Conservation (phyloP, 75 land plant genomes). For the Larix kaempferi region DNA sequence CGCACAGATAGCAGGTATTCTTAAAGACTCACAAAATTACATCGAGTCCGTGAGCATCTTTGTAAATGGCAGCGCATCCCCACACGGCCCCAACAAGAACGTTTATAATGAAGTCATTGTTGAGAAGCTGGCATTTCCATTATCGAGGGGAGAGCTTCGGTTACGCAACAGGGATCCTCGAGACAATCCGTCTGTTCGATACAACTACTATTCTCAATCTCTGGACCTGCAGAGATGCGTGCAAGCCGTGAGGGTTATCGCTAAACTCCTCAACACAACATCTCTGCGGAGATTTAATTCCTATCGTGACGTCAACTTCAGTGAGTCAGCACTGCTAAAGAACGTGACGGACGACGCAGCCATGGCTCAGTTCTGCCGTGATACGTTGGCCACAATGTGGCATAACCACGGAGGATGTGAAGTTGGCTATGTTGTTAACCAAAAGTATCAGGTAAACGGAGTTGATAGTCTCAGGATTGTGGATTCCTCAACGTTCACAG, state of each 20-base stretch:
- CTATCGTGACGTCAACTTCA: conserved; percentile 25
- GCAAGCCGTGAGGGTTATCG: neutral
- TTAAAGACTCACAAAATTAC: neutral
- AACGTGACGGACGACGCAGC: conserved; percentile 18
- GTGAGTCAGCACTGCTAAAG: conserved; percentile 29
- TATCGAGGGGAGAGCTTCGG: neutral
- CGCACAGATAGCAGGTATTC: neutral
- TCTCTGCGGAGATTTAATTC: neutral
- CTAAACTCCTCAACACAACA: neutral
- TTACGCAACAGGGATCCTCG: neutral
- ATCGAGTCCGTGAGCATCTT: neutral
- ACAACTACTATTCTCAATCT: neutral
- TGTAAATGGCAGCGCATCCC: too few relatives aligned
- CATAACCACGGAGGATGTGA: conserved; percentile 82
- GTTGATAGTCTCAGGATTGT: conserved; percentile 5
- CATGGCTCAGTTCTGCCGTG: conserved; percentile 48
- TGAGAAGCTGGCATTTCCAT: neutral
- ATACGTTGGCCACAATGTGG: conserved; percentile 63
- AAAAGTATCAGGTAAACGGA: conserved; percentile 41
- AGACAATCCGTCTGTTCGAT: neutral
- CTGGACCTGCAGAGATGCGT: neutral
- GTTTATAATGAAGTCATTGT: neutral
- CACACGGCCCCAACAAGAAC: neutral
- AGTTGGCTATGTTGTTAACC: conserved; percentile 57
- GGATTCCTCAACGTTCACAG: too few relatives aligned